Base-by-base conservation (phyloP, 345 rosid species). In the Lepidium africanum region DNA sequence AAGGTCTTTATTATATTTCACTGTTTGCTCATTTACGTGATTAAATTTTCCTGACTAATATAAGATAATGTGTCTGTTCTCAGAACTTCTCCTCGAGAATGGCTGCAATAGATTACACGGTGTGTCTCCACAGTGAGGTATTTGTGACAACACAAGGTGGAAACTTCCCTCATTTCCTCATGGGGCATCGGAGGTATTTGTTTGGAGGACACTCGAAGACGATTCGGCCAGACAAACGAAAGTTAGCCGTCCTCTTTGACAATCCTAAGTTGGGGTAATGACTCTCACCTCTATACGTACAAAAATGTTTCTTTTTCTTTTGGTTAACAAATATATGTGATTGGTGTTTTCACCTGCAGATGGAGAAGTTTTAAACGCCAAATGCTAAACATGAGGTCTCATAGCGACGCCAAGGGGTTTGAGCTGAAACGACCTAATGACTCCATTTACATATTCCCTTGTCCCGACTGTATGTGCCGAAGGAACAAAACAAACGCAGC, bases 101-200 rank as follows among this genome's bases (percentile, higher is more conserved):
- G 97, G 99, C 99, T 71, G 99, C 99, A 0, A 82, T 94, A 85
- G 99, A 94, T 77, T 91, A 94, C 85, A 91, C 93, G 14, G 99
- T 94, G 64, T 94, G 99, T 80, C 99, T 94, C 77, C 90, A 91
- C 76, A 94, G 99, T 65, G 99, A 94, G 80, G 99, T 91, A 17
- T 94, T 94, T 83, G 96, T 91, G 72, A 94, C 99, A 7, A 94
- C 97, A 67, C 99, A 94, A 82, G 99, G 99, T 69, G 99, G 99
- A 55, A 94, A 94, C 75, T 94, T 94, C 73, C 97, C 99, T 63
- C 97, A 91, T 83, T 87, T 94, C 74, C 86, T 94, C 79, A 86
- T 87, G 86, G 99, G 99, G 63, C 97, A 94, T 75, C 79, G 99
- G 75, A 84, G 99, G 74, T 89, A 80, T 79, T 73, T 87, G 83